Base-by-base conservation (phyloP, 371 early-diverging fungal species). In the Lichtheimia hyalospora region DNA sequence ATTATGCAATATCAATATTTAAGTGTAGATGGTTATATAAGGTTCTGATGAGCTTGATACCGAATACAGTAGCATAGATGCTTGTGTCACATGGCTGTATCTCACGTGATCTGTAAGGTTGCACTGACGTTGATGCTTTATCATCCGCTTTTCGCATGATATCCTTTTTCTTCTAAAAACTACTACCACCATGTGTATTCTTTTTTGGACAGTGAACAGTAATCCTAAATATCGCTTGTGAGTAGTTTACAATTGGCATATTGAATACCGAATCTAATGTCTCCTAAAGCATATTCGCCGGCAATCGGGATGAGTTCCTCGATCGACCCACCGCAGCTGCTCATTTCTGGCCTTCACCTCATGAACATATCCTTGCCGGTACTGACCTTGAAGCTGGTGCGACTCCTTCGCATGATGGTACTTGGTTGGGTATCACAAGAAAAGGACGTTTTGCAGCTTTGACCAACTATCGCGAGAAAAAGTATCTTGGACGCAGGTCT, bases 281-380 rank as follows among this genome's bases (percentile, higher is more conserved):
- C 28, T 42, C n/a, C 61, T 40, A 20, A 44, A 87, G 88, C 59
- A 72, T 84, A 7, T 79, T 87, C 54, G 86, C 85, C 3, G 74
- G 81, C 50, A 87, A 87, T 57, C 64, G 88, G 27, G 88, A 87
- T 57, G 88, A 87, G 57, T 80, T 71, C 51, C 60, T 86, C 14
- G 53, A 52, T 41, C 70, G 88, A 51, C 68, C 74, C 15, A 76
- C 88, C 0, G 66, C 81, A 12, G 68, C 67, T n/a, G 84, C 86
- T 7, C 73, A 75, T 51, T 81, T 79, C 43, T 87, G 88, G 88
- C 70, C 62, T 6, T 21, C 61, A n/a, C 70, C 73, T 34, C 43
- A 71, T 51, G 52, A 67, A 10, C 39, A 71, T 42, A 67, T 82
- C 4, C 57, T 82, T 5, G 71, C 70, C 5, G 83, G 82, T 6